A percentile compares a stretch with the other conserved stretches of the same genome.
phyloP scores from a whole-genome alignment of 306 rosid species.

The Trichosanthes cucumerina region DNA sequence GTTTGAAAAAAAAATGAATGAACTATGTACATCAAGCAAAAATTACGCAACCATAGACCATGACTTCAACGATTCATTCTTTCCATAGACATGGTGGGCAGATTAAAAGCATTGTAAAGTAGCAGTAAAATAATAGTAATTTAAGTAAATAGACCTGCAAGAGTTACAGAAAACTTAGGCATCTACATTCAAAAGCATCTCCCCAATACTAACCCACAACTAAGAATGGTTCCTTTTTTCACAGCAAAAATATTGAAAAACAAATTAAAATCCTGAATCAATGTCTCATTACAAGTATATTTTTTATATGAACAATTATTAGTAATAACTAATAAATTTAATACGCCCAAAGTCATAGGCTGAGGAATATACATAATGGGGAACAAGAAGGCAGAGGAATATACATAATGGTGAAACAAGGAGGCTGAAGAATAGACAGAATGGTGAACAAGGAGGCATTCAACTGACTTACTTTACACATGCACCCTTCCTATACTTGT shows the following conservation, averaged over 20 bases:
- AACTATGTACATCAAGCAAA: neutral
- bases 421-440: too few species aligned
- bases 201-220: neutral
- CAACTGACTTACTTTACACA: constrained; percentile 41
- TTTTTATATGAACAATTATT: neutral
- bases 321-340: neutral
- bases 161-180: neutral
- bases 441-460: neutral
- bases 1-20: too few species aligned
- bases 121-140: neutral
- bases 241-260: neutral
- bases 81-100: neutral
- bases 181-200: neutral
- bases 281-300: neutral
- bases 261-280: neutral
- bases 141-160: neutral
- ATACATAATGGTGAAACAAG: too few species aligned
- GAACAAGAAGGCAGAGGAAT: too few species aligned
- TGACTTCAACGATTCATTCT: neutral
- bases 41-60: neutral
- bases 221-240: neutral
- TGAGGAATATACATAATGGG: neutral
- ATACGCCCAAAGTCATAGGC: neutral
- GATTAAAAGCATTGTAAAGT: neutral
- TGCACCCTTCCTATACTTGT: constrained; percentile 46